A percentile compares a stretch with the other conserved stretches of the same genome.
Conservation (phyloP, 1,284 basidiomycete species). For the Puccinia brachypodii region DNA sequence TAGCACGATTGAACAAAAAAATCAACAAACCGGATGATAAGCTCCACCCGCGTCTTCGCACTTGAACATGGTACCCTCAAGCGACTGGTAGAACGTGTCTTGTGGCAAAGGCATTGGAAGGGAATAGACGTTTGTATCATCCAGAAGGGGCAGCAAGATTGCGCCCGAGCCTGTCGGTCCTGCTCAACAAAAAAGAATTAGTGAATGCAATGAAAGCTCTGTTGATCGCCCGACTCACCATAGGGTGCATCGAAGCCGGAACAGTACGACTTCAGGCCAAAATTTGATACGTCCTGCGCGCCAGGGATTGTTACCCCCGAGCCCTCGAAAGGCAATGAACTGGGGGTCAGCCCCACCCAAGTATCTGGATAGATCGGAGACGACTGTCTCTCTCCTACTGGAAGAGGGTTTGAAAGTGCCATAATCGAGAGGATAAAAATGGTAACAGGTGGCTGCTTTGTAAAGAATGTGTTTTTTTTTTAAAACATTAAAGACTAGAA, state of each 20-base stretch:
- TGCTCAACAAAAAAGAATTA: not conserved
- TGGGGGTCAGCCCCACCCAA: not conserved
- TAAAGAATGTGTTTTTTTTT: not conserved
- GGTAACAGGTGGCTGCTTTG: not conserved
- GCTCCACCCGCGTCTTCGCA: not conserved
- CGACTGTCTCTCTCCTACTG: not conserved
- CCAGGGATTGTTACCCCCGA: not conserved
- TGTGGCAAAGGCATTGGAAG: not conserved
- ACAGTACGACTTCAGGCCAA: not conserved
- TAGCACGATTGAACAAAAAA: not conserved
- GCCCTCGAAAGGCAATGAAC: not conserved
- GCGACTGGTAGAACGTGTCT: not conserved
- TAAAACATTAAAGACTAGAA: not conserved
- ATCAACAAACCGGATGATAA: not conserved
- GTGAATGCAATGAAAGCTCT: not conserved
- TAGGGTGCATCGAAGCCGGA: not conserved
- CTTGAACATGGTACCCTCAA: not conserved
- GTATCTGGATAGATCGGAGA: not conserved
- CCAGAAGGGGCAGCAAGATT: not conserved
- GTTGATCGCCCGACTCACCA: not conserved
- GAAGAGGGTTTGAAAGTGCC: not conserved
- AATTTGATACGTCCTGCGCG: not conserved
- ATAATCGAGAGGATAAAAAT: not conserved
- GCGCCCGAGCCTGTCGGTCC: not conserved
- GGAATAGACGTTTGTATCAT: constrained; percentile 16